These are phyloP conservation scores for Magnaporthales sp. DNA, from an alignment of 2,329 filamentous ascomycete genomes.

Conservation along the genomic window DNA sequence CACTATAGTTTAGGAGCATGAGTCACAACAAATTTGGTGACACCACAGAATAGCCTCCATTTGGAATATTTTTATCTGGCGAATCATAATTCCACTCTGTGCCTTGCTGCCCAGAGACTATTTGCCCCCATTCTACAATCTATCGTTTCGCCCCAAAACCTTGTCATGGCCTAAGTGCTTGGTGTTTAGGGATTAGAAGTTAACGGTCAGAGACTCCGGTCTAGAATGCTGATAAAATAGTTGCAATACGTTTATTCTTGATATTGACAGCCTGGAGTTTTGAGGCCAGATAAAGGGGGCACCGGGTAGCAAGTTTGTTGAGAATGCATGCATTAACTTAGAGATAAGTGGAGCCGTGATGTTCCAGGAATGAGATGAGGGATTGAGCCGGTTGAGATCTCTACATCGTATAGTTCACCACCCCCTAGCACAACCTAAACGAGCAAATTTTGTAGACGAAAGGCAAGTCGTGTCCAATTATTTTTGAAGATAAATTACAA, in stretches of 20 bases:
- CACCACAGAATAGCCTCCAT: not conserved
- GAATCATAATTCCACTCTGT: no score
- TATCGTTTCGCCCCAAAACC: not conserved
- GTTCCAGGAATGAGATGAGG: no score
- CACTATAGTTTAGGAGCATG: not conserved
- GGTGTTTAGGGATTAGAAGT: not conserved
- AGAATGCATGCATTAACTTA: no score
- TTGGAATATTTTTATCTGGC: not conserved
- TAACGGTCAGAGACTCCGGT: not conserved
- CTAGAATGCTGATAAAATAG: not conserved
- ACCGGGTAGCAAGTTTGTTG: no score
- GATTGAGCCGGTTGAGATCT: no score
- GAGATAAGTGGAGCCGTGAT: no score
- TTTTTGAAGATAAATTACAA: no score
- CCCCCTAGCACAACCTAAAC: no score
- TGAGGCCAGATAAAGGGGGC: not conserved
- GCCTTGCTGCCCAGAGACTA: no score
- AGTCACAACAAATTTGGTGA: not conserved
- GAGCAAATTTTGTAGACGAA: no score
- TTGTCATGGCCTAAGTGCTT: not conserved
- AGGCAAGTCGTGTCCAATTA: no score
- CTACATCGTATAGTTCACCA: no score
- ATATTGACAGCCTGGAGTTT: not conserved
- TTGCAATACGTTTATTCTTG: not conserved
- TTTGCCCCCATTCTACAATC: not conserved